Conservation (phyloP, 2,329 filamentous ascomycete genomes). For the Aspergillus sp. region DNA sequence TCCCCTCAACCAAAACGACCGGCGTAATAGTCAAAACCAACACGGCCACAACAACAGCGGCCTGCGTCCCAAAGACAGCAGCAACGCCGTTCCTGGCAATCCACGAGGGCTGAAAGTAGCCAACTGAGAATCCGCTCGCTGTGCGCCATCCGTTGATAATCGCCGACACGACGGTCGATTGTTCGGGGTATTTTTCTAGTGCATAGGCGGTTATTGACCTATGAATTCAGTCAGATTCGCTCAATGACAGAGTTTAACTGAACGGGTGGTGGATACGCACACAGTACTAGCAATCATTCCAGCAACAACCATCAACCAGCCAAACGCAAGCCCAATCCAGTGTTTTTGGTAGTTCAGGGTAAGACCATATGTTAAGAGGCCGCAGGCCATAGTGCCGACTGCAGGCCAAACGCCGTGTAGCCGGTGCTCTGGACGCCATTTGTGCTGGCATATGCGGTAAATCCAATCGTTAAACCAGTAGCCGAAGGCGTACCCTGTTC, state of each 20-base stretch:
- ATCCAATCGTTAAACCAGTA: conserved; percentile 39
- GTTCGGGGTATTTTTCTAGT: conserved; percentile 37
- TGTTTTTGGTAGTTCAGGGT: conserved; percentile 34
- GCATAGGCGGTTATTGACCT: conserved; percentile 24
- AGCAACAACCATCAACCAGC: conserved; percentile 39
- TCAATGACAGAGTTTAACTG: too few species aligned
- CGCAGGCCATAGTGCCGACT: conserved; percentile 28
- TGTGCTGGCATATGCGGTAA: conserved; percentile 20
- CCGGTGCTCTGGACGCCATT: conserved; percentile 34
- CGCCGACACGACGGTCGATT: conserved; percentile 34
- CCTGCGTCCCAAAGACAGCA: conserved; percentile 36
- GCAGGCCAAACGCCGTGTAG: conserved; percentile 39
- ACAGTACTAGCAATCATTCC: conserved; percentile 38
- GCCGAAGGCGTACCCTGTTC: conserved; percentile 31
- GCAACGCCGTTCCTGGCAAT: conserved; percentile 31
- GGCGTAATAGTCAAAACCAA: conserved; percentile 29
- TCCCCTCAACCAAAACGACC: conserved; percentile 19
- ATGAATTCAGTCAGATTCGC: too few species aligned
- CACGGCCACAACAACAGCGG: conserved; percentile 27
- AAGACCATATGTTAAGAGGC: conserved; percentile 35
- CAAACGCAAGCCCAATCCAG: conserved; percentile 39
- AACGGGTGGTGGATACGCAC: conserved; percentile 17
- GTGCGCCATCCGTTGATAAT: conserved; percentile 43
- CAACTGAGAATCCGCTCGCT: conserved; percentile 39
- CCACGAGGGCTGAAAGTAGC: conserved; percentile 40